Conservation (phyloP, 169 alveolate genomes). For the Toxoplasma gondii region DNA sequence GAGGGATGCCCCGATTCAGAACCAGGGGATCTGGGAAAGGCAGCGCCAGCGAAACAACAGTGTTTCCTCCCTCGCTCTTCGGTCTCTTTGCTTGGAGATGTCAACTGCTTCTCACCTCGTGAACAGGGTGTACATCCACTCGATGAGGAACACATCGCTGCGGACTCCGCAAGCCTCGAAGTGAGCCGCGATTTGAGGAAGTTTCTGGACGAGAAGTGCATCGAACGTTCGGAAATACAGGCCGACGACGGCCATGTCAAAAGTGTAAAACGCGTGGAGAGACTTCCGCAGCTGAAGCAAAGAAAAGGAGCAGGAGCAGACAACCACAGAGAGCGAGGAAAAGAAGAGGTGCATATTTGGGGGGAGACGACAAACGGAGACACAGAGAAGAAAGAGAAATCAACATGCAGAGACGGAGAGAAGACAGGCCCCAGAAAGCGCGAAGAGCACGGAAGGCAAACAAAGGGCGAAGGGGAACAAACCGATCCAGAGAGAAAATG, state of each 20-base stretch:
- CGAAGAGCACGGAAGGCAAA: too few relatives aligned
- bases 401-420: too few relatives aligned
- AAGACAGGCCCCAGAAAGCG: too few relatives aligned
- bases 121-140: conserved; percentile 72
- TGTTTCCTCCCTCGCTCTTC: too few relatives aligned
- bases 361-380: too few relatives aligned
- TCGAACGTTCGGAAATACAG: conserved; percentile 65
- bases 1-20: too few relatives aligned
- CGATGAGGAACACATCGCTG: conserved; percentile 62
- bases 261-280: conserved; percentile 67
- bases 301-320: background rate
- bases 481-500: too few relatives aligned
- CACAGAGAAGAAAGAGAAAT: too few relatives aligned
- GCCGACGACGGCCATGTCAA: conserved; percentile 57
- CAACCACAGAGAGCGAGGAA: background rate
- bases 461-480: too few relatives aligned
- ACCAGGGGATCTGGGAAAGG: too few relatives aligned
- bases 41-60: too few relatives aligned
- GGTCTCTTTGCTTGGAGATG: background rate
- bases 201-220: conserved; percentile 51
- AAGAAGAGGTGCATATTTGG: background rate
- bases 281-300: conserved; percentile 55
- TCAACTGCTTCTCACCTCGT: conserved; percentile 39
- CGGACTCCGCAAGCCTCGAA: conserved; percentile 27
- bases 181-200: conserved; percentile 51